Conservation (phyloP, 169 alveolate genomes). For the Eimeria brunetti region DNA sequence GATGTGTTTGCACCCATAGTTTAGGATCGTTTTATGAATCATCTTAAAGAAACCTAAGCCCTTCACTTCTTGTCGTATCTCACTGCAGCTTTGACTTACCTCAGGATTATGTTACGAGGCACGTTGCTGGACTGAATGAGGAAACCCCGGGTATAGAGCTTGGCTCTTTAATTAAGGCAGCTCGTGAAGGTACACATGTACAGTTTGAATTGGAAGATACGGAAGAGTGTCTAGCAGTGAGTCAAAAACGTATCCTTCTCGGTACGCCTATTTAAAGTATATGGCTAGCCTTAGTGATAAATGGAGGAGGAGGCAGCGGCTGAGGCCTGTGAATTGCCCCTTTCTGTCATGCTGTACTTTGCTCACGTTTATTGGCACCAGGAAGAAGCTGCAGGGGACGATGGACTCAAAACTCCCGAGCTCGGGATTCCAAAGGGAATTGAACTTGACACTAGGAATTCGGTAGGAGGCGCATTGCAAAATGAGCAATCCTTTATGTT, state of each 20-base stretch:
- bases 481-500: neutral
- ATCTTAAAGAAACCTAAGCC: neutral
- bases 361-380: neutral
- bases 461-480: neutral
- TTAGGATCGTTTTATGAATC: neutral
- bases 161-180: conserved; percentile 52
- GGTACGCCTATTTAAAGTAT: neutral
- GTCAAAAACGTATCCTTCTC: neutral
- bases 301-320: neutral
- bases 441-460: neutral
- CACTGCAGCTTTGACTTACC: neutral
- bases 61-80: neutral
- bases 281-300: neutral
- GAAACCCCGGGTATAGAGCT: conserved; percentile 33
- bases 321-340: neutral
- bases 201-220: conserved; percentile 38
- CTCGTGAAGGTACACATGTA: conserved; percentile 20
- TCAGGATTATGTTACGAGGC: conserved; percentile 51
- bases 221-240: conserved; percentile 8
- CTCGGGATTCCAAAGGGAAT: neutral
- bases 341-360: neutral
- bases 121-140: conserved; percentile 5
- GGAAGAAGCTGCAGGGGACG: neutral
- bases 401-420: neutral
- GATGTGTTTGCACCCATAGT: neutral